phyloP scores from a whole-genome alignment of 2,329 filamentous ascomycete genomes.

The Escovopsis weberi region DNA sequence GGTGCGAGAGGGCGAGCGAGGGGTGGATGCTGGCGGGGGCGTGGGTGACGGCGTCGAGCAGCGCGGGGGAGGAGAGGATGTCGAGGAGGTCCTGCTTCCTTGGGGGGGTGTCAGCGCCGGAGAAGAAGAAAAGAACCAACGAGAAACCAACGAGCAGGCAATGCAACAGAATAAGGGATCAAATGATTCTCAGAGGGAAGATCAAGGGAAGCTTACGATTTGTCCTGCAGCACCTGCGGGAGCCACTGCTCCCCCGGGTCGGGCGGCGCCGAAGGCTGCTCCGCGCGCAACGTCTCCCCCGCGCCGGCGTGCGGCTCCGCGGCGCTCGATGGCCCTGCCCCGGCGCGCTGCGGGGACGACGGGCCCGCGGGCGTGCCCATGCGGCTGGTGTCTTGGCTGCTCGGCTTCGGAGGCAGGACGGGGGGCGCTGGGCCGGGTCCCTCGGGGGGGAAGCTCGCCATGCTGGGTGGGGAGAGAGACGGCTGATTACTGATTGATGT shows the following conservation, averaged over 20 bases:
- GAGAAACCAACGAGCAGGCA: neutral
- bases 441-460: constrained; percentile 17
- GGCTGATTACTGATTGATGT: no score
- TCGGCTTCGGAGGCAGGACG: constrained; percentile 57
- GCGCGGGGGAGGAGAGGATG: constrained; percentile 46
- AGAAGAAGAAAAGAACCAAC: neutral
- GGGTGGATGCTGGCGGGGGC: constrained; percentile 54
- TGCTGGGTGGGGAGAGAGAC: constrained; percentile 3
- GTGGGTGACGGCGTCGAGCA: constrained; percentile 63
- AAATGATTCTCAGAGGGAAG: neutral
- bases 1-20: constrained; percentile 50
- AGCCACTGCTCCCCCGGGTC: constrained; percentile 65
- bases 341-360: constrained; percentile 7
- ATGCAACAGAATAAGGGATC: neutral
- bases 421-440: constrained; percentile 34
- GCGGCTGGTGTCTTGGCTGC: constrained; percentile 53
- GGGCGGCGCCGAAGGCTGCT: constrained; percentile 19
- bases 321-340: neutral
- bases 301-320: neutral
- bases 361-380: constrained; percentile 45
- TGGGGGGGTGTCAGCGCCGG: neutral
- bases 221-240: constrained; percentile 61
- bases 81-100: constrained; percentile 68
- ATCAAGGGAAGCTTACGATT: constrained; percentile 45
- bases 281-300: constrained; percentile 5